Conservation (phyloP, 1,139 yeast genomes). For the Yamadazyma conglobata region DNA sequence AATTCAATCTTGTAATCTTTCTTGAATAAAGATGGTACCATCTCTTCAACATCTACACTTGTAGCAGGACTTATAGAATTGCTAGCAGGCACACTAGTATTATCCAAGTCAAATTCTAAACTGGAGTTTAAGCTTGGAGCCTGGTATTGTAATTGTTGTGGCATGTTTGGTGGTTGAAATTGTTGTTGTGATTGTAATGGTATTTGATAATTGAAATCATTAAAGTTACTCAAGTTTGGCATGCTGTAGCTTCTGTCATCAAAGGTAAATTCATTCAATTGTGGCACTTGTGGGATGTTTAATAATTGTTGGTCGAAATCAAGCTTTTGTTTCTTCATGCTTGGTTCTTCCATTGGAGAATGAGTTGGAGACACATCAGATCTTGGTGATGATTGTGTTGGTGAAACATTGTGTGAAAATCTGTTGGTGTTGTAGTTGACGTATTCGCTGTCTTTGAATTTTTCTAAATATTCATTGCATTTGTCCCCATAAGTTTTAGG, state of each 20-base stretch:
- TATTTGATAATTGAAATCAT: neutral
- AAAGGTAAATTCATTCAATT: slow-evolving; percentile 2
- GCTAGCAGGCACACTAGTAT: neutral
- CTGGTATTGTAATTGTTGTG: slow-evolving; percentile 1
- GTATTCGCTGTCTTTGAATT: slow-evolving; percentile 21
- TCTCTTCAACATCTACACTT: slow-evolving; percentile 9
- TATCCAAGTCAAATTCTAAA: slow-evolving; percentile 1
- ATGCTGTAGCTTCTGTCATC: slow-evolving; percentile 6
- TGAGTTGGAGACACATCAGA: no score
- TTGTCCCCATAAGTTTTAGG: slow-evolving; percentile 89
- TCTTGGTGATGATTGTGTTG: no score
- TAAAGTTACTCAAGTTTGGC: slow-evolving; percentile 6
- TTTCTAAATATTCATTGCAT: slow-evolving; percentile 68
- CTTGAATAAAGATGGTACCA: slow-evolving; percentile 9
- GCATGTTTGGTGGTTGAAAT: neutral
- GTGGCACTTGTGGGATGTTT: slow-evolving; percentile 1
- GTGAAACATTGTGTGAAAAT: slow-evolving; percentile 5
- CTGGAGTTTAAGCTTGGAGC: slow-evolving; percentile 1
- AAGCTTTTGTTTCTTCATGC: slow-evolving; percentile 1
- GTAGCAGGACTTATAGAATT: slow-evolving; percentile 5
- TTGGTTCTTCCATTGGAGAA: slow-evolving; percentile 1
- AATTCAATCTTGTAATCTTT: slow-evolving; percentile 10
- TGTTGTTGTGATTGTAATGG: slow-evolving; percentile 1
- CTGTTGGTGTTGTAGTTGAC: slow-evolving; percentile 10
- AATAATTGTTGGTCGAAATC: neutral